A percentile compares a stretch with the other conserved stretches of the same genome.
phyloP scores from a whole-genome alignment of 2,329 filamentous ascomycete genomes.

The Cordyceps cateniannulata region DNA sequence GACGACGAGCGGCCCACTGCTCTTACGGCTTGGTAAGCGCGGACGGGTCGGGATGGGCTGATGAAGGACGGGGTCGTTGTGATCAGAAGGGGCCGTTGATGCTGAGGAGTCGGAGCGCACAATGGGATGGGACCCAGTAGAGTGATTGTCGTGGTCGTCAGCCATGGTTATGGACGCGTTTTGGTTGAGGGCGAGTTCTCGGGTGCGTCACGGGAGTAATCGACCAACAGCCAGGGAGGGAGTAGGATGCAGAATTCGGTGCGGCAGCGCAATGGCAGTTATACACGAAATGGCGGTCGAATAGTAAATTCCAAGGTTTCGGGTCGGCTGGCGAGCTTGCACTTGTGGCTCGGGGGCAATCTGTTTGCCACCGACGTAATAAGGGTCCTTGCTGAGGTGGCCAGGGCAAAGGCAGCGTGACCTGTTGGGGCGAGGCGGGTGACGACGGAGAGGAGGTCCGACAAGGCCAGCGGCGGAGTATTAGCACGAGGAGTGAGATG shows the following conservation, averaged over 20 bases:
- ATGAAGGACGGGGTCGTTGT: conserved; percentile 36
- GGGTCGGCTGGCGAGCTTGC: not conserved
- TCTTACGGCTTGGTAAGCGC: conserved; percentile 65
- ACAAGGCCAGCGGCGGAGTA: not conserved
- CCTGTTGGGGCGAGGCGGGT: not conserved
- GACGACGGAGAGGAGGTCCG: not conserved
- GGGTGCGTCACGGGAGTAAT: not conserved
- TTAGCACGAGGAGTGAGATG: not conserved
- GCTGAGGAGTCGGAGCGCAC: conserved; percentile 32
- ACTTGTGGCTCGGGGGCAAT: not conserved
- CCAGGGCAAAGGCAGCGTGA: conserved; percentile 3
- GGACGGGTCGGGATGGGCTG: conserved; percentile 54
- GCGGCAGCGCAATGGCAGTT: not conserved
- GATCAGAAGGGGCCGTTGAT: conserved; percentile 28
- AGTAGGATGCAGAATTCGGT: too few species aligned
- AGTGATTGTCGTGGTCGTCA: conserved; percentile 18
- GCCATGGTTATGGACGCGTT: conserved; percentile 14
- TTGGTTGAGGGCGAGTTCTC: not conserved
- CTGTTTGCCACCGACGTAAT: conserved; percentile 13
- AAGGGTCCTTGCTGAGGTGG: conserved; percentile 7
- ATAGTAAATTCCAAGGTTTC: not conserved
- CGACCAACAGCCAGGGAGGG: not conserved
- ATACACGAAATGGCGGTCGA: not conserved
- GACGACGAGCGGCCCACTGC: conserved; percentile 76
- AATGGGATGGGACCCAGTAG: conserved; percentile 24